A percentile compares a stretch with the other conserved stretches of the same genome.
Evolutionary conservation across 163 green algal genomes (phyloP).

Genomic region (Scenedesmus sp.): DNA sequence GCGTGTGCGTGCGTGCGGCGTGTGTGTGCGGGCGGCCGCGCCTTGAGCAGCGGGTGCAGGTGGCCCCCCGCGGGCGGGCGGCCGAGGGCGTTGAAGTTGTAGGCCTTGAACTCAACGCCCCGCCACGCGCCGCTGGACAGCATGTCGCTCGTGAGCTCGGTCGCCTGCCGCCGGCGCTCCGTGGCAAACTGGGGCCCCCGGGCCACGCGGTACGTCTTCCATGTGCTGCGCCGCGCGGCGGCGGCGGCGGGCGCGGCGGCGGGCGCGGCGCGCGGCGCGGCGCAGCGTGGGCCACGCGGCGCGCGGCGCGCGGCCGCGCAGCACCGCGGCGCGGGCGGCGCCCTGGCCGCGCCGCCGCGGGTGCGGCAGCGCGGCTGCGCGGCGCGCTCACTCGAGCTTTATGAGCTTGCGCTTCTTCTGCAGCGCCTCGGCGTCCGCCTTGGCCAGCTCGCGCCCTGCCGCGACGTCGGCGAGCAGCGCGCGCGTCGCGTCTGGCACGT

Average conservation of each 20-base stretch:
- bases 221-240: slow-evolving; percentile 74
- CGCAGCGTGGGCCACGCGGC: no score
- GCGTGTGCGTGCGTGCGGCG: no score
- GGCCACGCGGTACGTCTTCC: slow-evolving; percentile 89
- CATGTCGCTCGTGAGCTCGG: slow-evolving; percentile 97
- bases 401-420: slow-evolving; percentile 95
- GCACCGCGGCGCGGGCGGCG: no score
- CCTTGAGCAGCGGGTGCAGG: slow-evolving; percentile 98
- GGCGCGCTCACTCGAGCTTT: slow-evolving; percentile 61
- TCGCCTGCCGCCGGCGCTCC: slow-evolving; percentile 88
- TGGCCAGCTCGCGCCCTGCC: slow-evolving; percentile 60
- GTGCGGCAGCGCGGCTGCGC: not conserved
- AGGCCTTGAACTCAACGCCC: slow-evolving; percentile 93
- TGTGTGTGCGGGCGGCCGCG: no score
- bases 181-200: slow-evolving; percentile 97
- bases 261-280: no score
- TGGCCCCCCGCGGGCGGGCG: slow-evolving; percentile 72
- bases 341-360: no score
- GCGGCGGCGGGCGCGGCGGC: no score
- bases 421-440: slow-evolving; percentile 73
- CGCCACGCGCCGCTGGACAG: slow-evolving; percentile 91
- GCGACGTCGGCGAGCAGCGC: slow-evolving; percentile 66
- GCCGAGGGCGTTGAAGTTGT: slow-evolving; percentile 97
- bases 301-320: no score
- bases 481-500: slow-evolving; percentile 76